A percentile compares a stretch with the other conserved stretches of the same genome.
phyloP scores from a whole-genome alignment of 345 rosid genomes.

The Eucalyptus pauciflora region DNA sequence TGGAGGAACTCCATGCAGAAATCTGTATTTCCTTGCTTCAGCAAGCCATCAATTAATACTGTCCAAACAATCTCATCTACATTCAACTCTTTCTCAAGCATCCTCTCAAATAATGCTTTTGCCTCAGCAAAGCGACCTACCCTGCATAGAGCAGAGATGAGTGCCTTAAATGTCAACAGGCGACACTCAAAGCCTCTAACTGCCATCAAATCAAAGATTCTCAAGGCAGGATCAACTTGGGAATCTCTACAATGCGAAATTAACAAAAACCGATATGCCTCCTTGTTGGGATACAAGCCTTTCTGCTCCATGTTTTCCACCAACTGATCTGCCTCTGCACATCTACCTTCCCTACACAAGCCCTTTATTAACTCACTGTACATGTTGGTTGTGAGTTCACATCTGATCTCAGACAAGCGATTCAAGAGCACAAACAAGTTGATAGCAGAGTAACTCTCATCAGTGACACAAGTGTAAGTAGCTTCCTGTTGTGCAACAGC shows the following conservation, averaged over 20 bases:
- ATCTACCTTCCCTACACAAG: constrained; percentile 41
- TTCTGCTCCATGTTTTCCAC: constrained; percentile 36
- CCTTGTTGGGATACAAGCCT: constrained; percentile 26
- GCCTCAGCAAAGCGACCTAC: constrained; percentile 25
- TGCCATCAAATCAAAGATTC: constrained; percentile 13
- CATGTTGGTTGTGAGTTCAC: constrained; percentile 24
- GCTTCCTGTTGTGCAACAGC: constrained; percentile 26
- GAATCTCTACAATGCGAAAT: constrained; percentile 37
- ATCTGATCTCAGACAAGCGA: constrained; percentile 31
- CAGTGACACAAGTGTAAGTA: constrained; percentile 8
- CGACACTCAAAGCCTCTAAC: constrained; percentile 9
- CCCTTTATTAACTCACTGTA: constrained; percentile 27
- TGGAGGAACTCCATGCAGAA: constrained; percentile 34
- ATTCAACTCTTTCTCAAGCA: constrained; percentile 32
- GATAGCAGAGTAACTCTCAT: constrained; percentile 4
- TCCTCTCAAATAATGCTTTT: constrained; percentile 20
- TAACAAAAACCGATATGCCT: constrained; percentile 23
- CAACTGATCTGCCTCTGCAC: constrained; percentile 31
- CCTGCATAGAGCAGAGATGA: constrained; percentile 40
- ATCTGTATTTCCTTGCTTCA: constrained; percentile 30
- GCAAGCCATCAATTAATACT: constrained; percentile 50
- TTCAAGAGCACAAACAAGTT: constrained; percentile 28
- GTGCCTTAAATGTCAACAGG: constrained; percentile 19
- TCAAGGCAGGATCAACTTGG: constrained; percentile 38
- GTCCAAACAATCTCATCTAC: constrained; percentile 55